Conservation (phyloP, 768 basidiomycete genomes). For the Cytidiella melzeri region DNA sequence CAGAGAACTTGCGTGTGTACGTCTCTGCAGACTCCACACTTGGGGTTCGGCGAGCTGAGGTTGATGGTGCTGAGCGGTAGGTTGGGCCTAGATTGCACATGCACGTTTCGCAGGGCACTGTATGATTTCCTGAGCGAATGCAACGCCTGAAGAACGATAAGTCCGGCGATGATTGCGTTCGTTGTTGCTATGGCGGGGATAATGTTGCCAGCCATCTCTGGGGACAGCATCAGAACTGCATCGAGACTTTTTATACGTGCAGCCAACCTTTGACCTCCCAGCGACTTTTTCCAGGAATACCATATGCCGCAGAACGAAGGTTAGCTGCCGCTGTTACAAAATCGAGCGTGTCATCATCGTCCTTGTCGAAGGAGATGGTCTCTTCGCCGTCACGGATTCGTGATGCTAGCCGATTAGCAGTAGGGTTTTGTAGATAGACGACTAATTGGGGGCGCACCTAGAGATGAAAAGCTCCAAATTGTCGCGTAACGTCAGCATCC, state of each 20-base stretch:
- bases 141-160: conserved; percentile 90
- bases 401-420: conserved; percentile 72
- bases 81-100: conserved; percentile 69
- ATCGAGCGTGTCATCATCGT: conserved; percentile 94
- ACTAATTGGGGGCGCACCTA: conserved; percentile 43
- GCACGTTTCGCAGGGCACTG: conserved; percentile 62
- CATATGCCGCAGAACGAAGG: conserved; percentile 84
- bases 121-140: conserved; percentile 71
- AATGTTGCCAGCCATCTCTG: conserved; percentile 99
- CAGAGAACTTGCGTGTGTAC: conserved; percentile 71
- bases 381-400: conserved; percentile 62
- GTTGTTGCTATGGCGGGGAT: conserved; percentile 99
- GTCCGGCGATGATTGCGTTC: conserved; percentile 92
- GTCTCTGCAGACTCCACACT: conserved; percentile 84
- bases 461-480: conserved; percentile 79
- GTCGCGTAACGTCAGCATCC: conserved; percentile 68
- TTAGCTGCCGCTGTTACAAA: conserved; percentile 96
- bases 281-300: conserved; percentile 81
- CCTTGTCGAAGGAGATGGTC: conserved; percentile 90
- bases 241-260: too few relatives aligned
- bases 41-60: conserved; percentile 62
- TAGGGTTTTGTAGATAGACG: conserved; percentile 26
- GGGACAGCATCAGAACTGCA: background rate
- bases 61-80: conserved; percentile 71
- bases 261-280: conserved; percentile 92